Base-by-base conservation (phyloP, 805 yeast species). In the Kodamaea jinghongensis region DNA sequence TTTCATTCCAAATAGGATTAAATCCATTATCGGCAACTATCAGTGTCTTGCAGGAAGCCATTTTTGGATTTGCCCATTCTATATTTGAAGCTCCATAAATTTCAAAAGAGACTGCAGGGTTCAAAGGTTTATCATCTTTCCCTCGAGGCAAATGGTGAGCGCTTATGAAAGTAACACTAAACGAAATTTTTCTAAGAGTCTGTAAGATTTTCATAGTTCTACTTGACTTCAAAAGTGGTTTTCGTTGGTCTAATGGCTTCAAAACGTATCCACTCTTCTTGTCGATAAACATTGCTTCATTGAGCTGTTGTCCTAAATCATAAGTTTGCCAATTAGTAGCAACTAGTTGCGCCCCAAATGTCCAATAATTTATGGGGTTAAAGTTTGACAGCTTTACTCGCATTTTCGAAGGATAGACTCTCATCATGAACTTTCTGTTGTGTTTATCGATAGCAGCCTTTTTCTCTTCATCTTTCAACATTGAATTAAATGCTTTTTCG, bases 311-410 rank as follows among this genome's bases (percentile, higher is more conserved):
- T 0, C 97, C 96, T 12, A 79, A 43, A 55, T 93, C 99, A 56
- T 78, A 83, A 0, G 93, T 83, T 60, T 91, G 99, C 97, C 97
- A 91, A 56, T 91, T 93, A 0, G 96, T 82, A 0, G 99, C 98
- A 4, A 86, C 98, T 88, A 93, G 78, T 55, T 93, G 99, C 8
- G 76, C 83, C 1, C 99, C 99, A 34, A 75, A 67, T 36, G 71
- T 71, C 99, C 99, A 93, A 54, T 78, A 88, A 1, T 61, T 59
- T 2, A 86, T 61, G 0, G 99, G 98, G 31, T 75, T 75, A 55
- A 87, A 90, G 54, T 93, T 93, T 2, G 86, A 73, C 1, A 96
- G 88, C 38, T 71, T 81, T 46, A 86, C 73, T 29, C 97, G 65
- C 41, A 81, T 75, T 6, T 80, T 81, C 1, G 95, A 81, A 0